Evolutionary conservation across 495 filamentous ascomycete genomes (phyloP), one percentile per base, ranked within the genome.

Genomic region (Neurospora sp.): DNA sequence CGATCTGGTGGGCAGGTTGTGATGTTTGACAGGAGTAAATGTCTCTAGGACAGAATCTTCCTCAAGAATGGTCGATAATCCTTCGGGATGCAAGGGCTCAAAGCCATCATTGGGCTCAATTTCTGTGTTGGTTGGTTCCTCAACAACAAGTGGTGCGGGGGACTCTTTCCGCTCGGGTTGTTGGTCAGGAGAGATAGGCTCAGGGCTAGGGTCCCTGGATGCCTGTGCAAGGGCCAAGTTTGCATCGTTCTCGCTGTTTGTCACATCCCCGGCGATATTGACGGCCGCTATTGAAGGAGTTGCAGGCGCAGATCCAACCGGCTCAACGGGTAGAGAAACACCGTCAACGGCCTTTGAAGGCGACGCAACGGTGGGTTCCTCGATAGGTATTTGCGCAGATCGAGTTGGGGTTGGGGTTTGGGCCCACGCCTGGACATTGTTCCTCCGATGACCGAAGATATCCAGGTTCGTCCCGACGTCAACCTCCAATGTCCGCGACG

Each of bases 41-140:
- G 27, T 7, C 11, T 77, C 75, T 2, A 76, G 8, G 2, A 70
- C 54, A 14, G 70, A 72, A 27, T 71, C 73, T 70, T 80, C 79
- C 40, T 80, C 79, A 38, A 75, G 78, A 39, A 80, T 80, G 18
- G 79, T 80, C 31, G 79, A 78, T 10, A 80, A 72, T 5, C 78
- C 76, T 70, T 80, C 79, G 1, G 79, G 76, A 31, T 80, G 73
- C n/a, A 75, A 72, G 9, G 73, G 69, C 2, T 20, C 60, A 62
- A 75, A 77, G 27, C 46, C 62, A 16, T 66, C 66, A 1, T 78
- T 73, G 16, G 38, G 39, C 10, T 71, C 41, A 14, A 18, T 66
- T 35, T 20, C 72, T 31, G 49, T 42, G 2, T 18, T 72, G n/a
- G 27, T 11, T 20, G 31, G 18, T 35, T 74, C 71, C 9, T 72